A percentile compares a stretch with the other conserved stretches of the same genome.
phyloP scores from a whole-genome alignment of 805 yeast species.

The Saccharomycopsis sp. region DNA sequence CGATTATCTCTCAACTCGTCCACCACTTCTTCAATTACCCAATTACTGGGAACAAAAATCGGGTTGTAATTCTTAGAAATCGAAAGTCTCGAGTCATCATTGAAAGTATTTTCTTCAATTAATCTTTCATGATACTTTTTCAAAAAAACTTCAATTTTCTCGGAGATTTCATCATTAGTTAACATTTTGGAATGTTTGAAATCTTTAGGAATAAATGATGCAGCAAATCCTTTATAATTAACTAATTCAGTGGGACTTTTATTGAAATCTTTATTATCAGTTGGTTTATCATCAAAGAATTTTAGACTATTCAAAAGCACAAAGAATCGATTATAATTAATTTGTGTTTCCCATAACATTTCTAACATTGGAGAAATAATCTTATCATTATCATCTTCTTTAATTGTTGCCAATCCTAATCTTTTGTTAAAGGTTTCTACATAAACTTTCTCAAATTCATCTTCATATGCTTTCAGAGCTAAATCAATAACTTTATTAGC shows the following conservation, averaged over 20 bases:
- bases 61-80: constrained; percentile 54
- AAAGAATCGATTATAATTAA: constrained; percentile 79
- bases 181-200: constrained; percentile 22
- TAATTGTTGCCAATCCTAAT: constrained; percentile 47
- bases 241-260: constrained; percentile 12
- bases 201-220: constrained; percentile 22
- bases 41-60: constrained; percentile 67
- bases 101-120: constrained; percentile 25
- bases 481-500: constrained; percentile 56
- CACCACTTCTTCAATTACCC: constrained; percentile 81
- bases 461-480: constrained; percentile 57
- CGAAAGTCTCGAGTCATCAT: constrained; percentile 30
- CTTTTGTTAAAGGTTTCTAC: constrained; percentile 48
- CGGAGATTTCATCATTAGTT: constrained; percentile 27
- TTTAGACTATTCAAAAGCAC: constrained; percentile 43
- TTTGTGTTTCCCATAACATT: constrained; percentile 46
- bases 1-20: constrained; percentile 40
- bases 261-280: too few relatives aligned
- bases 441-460: constrained; percentile 48
- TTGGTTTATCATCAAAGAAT: constrained; percentile 27
- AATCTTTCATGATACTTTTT: constrained; percentile 46
- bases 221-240: constrained; percentile 20
- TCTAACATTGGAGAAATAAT: constrained; percentile 52
- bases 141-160: constrained; percentile 27
- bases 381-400: constrained; percentile 30